Percentiles rank a stretch among this genome's conserved stretches.
These are phyloP conservation scores for Cladosporium sphaerospermum DNA, from an alignment of 2,329 filamentous ascomycete species.

Conservation along the genomic window DNA sequence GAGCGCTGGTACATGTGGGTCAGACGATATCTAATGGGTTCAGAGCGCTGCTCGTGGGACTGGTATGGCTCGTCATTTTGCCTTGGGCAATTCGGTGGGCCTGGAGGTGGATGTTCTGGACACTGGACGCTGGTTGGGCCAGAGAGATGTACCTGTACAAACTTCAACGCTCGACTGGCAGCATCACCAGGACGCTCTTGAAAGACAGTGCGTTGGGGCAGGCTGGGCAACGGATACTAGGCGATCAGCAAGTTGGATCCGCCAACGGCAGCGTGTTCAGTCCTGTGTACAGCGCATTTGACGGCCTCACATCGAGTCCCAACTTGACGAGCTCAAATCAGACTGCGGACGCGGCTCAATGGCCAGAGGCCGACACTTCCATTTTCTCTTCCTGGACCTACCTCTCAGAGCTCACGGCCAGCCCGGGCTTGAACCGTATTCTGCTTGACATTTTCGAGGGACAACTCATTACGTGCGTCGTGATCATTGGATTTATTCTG, in stretches of 20 bases:
- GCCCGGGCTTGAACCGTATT: slow-evolving; percentile 66
- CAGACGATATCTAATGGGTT: slow-evolving; percentile 14
- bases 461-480: slow-evolving; percentile 83
- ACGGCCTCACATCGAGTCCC: not conserved
- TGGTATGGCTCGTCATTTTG: slow-evolving; percentile 83
- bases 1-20: slow-evolving; percentile 67
- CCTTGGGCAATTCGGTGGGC: slow-evolving; percentile 86
- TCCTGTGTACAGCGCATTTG: not conserved
- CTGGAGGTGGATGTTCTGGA: slow-evolving; percentile 93
- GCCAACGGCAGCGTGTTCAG: not conserved
- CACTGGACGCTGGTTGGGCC: slow-evolving; percentile 71
- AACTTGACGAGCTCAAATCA: not conserved
- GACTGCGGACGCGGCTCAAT: not conserved
- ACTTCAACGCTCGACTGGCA: not conserved
- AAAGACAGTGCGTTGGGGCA: slow-evolving; percentile 11
- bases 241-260: not conserved
- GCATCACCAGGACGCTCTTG: slow-evolving; percentile 15
- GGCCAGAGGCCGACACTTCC: slow-evolving; percentile 20
- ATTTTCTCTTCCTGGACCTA: slow-evolving; percentile 28
- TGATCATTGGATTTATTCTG: slow-evolving; percentile 92
- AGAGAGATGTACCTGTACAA: slow-evolving; percentile 31
- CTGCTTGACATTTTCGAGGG: slow-evolving; percentile 83
- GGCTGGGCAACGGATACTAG: slow-evolving; percentile 3
- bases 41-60: slow-evolving; percentile 70
- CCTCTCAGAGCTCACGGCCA: slow-evolving; percentile 62